phyloP scores from a whole-genome alignment of 192 early-diverging fungal species.

The Coemansia sp. region DNA sequence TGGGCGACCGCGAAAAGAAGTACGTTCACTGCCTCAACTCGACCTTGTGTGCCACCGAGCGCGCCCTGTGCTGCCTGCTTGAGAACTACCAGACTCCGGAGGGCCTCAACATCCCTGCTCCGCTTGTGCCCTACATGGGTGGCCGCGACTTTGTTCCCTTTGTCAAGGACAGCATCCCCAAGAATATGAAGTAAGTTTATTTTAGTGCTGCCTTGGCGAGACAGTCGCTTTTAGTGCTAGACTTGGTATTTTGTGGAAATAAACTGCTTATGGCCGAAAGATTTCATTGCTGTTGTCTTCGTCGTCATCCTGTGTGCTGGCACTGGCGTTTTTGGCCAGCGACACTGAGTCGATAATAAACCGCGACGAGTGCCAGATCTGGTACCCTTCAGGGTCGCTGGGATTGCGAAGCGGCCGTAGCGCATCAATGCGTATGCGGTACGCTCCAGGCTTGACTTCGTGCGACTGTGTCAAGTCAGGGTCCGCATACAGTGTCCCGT shows the following conservation, averaged over 20 bases:
- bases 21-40: conserved; percentile 98
- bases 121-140: conserved; percentile 91
- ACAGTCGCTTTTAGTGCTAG: not conserved
- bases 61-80: conserved; percentile 90
- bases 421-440: conserved; percentile 50
- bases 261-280: conserved; percentile 6
- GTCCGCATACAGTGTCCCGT: conserved; percentile 50
- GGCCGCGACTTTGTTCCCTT: conserved; percentile 89
- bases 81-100: conserved; percentile 95
- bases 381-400: conserved; percentile 41
- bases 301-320: conserved; percentile 13
- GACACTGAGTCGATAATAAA: conserved; percentile 49
- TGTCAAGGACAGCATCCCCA: conserved; percentile 39
- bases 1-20: conserved; percentile 89
- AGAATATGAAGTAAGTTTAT: conserved; percentile 32
- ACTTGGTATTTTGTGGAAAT: not conserved
- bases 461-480: conserved; percentile 33
- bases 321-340: conserved; percentile 16
- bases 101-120: conserved; percentile 84
- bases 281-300: conserved; percentile 14
- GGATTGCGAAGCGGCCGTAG: conserved; percentile 48
- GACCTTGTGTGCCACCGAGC: conserved; percentile 93
- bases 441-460: conserved; percentile 27
- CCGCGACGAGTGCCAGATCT: conserved; percentile 49
- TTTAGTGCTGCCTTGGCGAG: not conserved